phyloP scores from a whole-genome alignment of 768 basidiomycete species.

The Kockovaella imperatae region DNA sequence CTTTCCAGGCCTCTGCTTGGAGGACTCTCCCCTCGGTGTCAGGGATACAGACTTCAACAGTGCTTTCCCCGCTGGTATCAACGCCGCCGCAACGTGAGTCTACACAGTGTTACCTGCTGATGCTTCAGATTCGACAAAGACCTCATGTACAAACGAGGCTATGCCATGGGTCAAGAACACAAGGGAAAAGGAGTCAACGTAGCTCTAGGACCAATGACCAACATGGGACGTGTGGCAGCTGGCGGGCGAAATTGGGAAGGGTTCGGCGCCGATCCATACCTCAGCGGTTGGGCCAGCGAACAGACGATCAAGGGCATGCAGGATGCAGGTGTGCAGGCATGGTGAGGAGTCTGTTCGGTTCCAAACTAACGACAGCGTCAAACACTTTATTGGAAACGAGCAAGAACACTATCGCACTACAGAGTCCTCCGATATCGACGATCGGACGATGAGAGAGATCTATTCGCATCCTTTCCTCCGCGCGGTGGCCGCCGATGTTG shows the following conservation, averaged over 20 bases:
- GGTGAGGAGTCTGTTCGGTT: slow-evolving; percentile 32
- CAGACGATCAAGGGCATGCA: slow-evolving; percentile 82
- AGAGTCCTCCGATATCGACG: slow-evolving; percentile 61
- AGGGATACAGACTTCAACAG: slow-evolving; percentile 66
- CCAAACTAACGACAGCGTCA: slow-evolving; percentile 10
- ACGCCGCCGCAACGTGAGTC: slow-evolving; percentile 67
- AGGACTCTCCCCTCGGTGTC: slow-evolving; percentile 64
- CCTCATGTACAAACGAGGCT: slow-evolving; percentile 66
- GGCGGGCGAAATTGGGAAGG: slow-evolving; percentile 89
- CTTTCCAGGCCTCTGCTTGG: slow-evolving; percentile 41
- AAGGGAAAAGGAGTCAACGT: slow-evolving; percentile 75
- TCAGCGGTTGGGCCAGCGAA: slow-evolving; percentile 58
- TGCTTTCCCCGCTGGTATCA: slow-evolving; percentile 76
- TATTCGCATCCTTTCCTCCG: slow-evolving; percentile 47
- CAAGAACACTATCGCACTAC: slow-evolving; percentile 47
- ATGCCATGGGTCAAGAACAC: slow-evolving; percentile 75
- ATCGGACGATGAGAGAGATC: slow-evolving; percentile 55
- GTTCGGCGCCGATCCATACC: slow-evolving; percentile 81
- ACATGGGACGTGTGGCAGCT: slow-evolving; percentile 64
- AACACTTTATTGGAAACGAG: slow-evolving; percentile 46
- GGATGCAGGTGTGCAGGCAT: slow-evolving; percentile 67
- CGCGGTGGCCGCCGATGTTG: slow-evolving; percentile 59
- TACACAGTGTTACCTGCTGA: not conserved
- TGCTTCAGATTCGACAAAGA: slow-evolving; percentile 58
- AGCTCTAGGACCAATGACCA: slow-evolving; percentile 69